phyloP scores from a whole-genome alignment of 2,329 filamentous ascomycete species.

The Fusarium transvaalense region DNA sequence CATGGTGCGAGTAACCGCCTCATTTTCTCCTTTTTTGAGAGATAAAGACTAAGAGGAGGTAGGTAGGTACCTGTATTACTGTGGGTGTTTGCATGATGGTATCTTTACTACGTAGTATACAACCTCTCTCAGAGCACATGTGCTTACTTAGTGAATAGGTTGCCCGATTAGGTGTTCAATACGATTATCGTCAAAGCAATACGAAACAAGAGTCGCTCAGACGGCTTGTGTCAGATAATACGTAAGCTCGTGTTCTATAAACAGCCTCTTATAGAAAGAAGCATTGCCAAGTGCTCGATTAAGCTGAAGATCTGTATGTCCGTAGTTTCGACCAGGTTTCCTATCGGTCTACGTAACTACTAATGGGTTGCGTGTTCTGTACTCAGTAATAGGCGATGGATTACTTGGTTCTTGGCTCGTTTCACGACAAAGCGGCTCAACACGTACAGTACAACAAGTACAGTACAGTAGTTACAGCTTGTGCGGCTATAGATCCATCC shows the following conservation, averaged over 20 bases:
- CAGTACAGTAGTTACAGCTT: not conserved
- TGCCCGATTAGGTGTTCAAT: constrained; percentile 1
- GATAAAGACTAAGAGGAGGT: not conserved
- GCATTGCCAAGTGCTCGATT: not conserved
- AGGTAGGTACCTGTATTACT: not conserved
- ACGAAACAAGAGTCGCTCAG: not conserved
- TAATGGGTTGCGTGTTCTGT: constrained; percentile 6
- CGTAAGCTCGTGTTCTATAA: constrained; percentile 4
- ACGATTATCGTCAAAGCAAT: constrained; percentile 5
- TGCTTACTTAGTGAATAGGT: not conserved
- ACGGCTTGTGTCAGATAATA: not conserved
- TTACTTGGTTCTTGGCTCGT: constrained; percentile 20
- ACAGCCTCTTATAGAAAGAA: not conserved
- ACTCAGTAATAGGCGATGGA: not conserved
- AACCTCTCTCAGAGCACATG: not conserved
- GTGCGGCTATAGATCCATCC: constrained; percentile 5
- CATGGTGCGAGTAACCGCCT: not conserved
- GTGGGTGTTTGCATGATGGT: not conserved
- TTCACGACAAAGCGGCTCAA: constrained; percentile 35
- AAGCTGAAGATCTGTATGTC: not conserved
- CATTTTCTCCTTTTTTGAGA: constrained; percentile 5
- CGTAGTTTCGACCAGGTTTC: not conserved
- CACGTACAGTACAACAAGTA: constrained; percentile 6
- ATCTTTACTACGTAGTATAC: not conserved
- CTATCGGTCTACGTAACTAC: constrained; percentile 28